Evolutionary conservation across 257 asterid genomes (phyloP).

Genomic region (Nicotiana tomentosiformis): DNA sequence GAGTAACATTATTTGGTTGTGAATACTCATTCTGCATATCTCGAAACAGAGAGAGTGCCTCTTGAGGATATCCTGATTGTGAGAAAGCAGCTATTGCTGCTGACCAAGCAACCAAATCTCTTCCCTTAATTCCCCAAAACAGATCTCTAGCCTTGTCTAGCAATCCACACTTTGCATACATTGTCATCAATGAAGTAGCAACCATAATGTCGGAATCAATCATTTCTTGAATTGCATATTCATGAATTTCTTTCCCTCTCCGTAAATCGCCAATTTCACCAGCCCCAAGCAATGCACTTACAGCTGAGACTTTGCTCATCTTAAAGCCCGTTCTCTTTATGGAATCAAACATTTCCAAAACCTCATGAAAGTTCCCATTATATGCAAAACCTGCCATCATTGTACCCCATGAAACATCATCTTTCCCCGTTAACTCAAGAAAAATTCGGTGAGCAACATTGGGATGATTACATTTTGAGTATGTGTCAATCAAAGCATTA

Average conservation of each 20-base stretch:
- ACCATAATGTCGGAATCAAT: conserved; percentile 26
- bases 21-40: conserved; percentile 31
- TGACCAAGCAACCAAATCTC: conserved; percentile 39
- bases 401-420: conserved; percentile 45
- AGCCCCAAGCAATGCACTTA: conserved; percentile 31
- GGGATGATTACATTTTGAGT: conserved; percentile 26
- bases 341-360: conserved; percentile 25
- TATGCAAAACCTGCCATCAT: conserved; percentile 41
- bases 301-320: conserved; percentile 26
- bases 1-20: conserved; percentile 27
- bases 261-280: conserved; percentile 28
- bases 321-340: conserved; percentile 15
- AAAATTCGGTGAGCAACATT: conserved; percentile 19
- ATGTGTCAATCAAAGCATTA: conserved; percentile 36
- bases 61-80: conserved; percentile 36
- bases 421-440: conserved; percentile 14
- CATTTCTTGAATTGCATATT: conserved; percentile 15
- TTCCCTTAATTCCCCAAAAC: conserved; percentile 20
- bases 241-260: conserved; percentile 32
- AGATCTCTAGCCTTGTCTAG: conserved; percentile 27
- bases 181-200: conserved; percentile 32
- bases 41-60: conserved; percentile 28
- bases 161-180: conserved; percentile 36
- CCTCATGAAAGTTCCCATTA: conserved; percentile 25
- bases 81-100: conserved; percentile 39